Percentiles rank a stretch among this genome's conserved stretches.
phyloP scores from a whole-genome alignment of 2,329 filamentous ascomycete genomes.

The Ilyonectria mors-panacis region DNA sequence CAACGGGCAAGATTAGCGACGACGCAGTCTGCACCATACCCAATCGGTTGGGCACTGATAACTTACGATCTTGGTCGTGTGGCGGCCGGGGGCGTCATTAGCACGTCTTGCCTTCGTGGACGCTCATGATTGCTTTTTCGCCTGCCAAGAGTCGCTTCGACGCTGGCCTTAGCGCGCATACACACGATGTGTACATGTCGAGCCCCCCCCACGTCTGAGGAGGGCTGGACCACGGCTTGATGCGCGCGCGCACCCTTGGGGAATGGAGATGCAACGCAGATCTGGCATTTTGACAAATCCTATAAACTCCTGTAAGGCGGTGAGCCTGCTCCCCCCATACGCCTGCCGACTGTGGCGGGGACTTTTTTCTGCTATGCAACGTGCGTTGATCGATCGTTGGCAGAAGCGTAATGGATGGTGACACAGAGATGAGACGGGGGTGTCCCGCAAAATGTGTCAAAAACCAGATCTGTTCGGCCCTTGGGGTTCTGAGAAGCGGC shows the following conservation, averaged over 20 bases:
- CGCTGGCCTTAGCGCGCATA: slow-evolving; percentile 37
- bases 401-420: slow-evolving; percentile 46
- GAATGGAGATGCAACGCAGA: slow-evolving; percentile 29
- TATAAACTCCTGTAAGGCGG: slow-evolving; percentile 40
- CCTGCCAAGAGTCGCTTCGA: slow-evolving; percentile 35
- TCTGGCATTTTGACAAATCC: slow-evolving; percentile 35
- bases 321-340: slow-evolving; percentile 32
- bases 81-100: slow-evolving; percentile 39
- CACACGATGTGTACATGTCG: slow-evolving; percentile 9
- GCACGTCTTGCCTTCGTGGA: slow-evolving; percentile 35
- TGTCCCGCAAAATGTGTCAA: slow-evolving; percentile 53
- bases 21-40: slow-evolving; percentile 38
- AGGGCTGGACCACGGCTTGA: slow-evolving; percentile 19
- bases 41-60: slow-evolving; percentile 45
- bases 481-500: slow-evolving; percentile 33
- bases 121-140: slow-evolving; percentile 42
- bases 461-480: slow-evolving; percentile 48
- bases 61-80: slow-evolving; percentile 42
- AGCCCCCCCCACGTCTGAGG: slow-evolving; percentile 33
- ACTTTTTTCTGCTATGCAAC: slow-evolving; percentile 33
- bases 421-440: slow-evolving; percentile 51
- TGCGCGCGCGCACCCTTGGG: slow-evolving; percentile 15
- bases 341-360: slow-evolving; percentile 26
- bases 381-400: slow-evolving; percentile 41
- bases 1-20: slow-evolving; percentile 47